phyloP scores from a whole-genome alignment of 164 flowering plant genomes.

The Litsea cubeba region DNA sequence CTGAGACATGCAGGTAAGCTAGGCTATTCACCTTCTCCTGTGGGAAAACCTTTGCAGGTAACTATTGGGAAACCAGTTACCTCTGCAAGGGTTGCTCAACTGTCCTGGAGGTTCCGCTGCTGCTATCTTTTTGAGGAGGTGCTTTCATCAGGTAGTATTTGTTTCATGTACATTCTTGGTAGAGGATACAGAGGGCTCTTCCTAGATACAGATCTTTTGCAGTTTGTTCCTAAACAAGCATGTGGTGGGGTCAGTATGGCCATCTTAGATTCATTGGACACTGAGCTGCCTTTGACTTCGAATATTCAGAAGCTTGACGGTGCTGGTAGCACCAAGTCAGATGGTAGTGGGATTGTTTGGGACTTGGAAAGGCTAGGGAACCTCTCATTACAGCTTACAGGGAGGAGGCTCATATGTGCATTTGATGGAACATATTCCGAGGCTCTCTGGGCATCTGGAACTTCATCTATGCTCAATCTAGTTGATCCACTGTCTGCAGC shows the following conservation, averaged over 20 bases:
- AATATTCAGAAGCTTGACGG: slow-evolving; percentile 60
- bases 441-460: slow-evolving; percentile 61
- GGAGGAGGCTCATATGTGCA: slow-evolving; percentile 95
- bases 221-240: slow-evolving; percentile 95
- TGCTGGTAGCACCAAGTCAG: slow-evolving; percentile 45
- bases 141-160: slow-evolving; percentile 82
- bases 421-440: slow-evolving; percentile 95
- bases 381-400: slow-evolving; percentile 79
- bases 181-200: slow-evolving; percentile 94
- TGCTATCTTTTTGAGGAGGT: slow-evolving; percentile 97
- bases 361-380: slow-evolving; percentile 77
- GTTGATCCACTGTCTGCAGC: slow-evolving; percentile 98
- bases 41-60: slow-evolving; percentile 86
- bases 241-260: slow-evolving; percentile 99
- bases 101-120: slow-evolving; percentile 85
- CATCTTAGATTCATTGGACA: slow-evolving; percentile 81
- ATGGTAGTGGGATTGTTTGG: slow-evolving; percentile 98
- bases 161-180: slow-evolving; percentile 97
- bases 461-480: slow-evolving; percentile 76
- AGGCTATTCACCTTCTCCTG: slow-evolving; percentile 94
- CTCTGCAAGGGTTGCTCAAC: slow-evolving; percentile 53
- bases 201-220: slow-evolving; percentile 83
- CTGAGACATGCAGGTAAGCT: slow-evolving; percentile 89
- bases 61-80: slow-evolving; percentile 73
- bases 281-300: slow-evolving; percentile 56